Evolutionary conservation across 2,329 filamentous ascomycete species (phyloP).

Genomic region (Ustulina deusta): DNA sequence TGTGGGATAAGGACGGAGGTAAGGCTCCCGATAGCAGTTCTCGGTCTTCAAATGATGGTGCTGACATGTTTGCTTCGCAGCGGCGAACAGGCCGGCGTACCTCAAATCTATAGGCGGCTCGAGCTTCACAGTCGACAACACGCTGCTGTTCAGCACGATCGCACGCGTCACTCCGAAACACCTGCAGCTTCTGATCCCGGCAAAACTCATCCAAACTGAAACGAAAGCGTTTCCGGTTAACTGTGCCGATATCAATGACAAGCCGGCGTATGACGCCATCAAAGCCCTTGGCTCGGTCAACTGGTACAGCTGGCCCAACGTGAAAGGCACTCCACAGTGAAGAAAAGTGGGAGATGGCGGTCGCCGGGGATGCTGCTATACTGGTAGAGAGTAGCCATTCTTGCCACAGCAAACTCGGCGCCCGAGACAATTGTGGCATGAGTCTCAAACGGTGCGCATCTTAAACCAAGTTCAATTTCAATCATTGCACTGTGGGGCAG

Average conservation of each 20-base stretch:
- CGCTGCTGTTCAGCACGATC: slow-evolving; percentile 8
- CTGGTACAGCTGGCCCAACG: slow-evolving; percentile 17
- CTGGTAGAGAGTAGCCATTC: too few species aligned
- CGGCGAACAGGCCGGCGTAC: slow-evolving; percentile 2
- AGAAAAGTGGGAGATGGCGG: too few species aligned
- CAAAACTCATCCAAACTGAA: slow-evolving; percentile 11
- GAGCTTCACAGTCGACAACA: slow-evolving; percentile 1
- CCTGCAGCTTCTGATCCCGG: slow-evolving; percentile 7
- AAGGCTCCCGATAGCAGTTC: background rate
- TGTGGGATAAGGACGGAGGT: slow-evolving; percentile 11
- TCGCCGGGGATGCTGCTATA: too few species aligned
- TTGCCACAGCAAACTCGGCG: too few species aligned
- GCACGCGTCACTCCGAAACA: background rate
- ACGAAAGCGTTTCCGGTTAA: slow-evolving; percentile 7
- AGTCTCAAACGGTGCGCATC: too few species aligned
- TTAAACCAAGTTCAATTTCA: too few species aligned
- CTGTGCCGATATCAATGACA: slow-evolving; percentile 5
- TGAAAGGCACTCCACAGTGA: too few species aligned
- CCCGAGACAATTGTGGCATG: too few species aligned
- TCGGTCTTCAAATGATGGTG: background rate
- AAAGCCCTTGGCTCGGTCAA: background rate
- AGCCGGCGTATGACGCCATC: background rate
- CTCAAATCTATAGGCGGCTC: background rate
- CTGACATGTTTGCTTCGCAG: background rate
- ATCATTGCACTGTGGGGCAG: too few species aligned